phyloP scores from a whole-genome alignment of 148 eudicot genomes.

The Rhododendron ovatum region DNA sequence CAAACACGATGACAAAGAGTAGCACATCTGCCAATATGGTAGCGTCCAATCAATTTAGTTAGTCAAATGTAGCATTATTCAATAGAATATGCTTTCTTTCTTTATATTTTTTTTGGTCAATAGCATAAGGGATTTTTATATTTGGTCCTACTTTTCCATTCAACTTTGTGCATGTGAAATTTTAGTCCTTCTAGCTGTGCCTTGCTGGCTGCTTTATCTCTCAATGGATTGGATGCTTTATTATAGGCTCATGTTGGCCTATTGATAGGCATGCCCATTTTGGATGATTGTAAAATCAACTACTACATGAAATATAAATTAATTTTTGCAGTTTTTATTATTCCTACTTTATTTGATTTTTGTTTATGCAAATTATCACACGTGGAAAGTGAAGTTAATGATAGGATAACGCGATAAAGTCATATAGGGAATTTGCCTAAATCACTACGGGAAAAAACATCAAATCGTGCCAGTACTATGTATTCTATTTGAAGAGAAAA shows the following conservation, averaged over 20 bases:
- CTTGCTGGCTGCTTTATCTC: background rate
- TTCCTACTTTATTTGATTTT: background rate
- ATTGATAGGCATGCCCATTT: background rate
- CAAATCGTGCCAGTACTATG: background rate
- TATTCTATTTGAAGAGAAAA: background rate
- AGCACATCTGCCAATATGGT: background rate
- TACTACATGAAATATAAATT: background rate
- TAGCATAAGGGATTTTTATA: background rate
- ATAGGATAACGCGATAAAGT: background rate
- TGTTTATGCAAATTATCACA: background rate
- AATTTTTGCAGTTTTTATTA: background rate
- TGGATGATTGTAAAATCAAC: background rate
- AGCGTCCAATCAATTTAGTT: background rate
- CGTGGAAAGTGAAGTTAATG: background rate
- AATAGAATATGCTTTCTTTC: background rate
- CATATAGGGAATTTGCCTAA: no score
- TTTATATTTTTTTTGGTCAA: background rate
- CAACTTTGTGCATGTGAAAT: background rate
- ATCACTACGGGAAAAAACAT: background rate
- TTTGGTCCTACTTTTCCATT: background rate
- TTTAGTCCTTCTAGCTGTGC: background rate
- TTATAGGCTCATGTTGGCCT: background rate
- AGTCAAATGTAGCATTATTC: background rate
- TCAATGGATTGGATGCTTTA: background rate
- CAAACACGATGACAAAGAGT: background rate